These are phyloP conservation scores for Didymella segeticola DNA, from an alignment of 2,329 filamentous ascomycete genomes.

Conservation along the genomic window DNA sequence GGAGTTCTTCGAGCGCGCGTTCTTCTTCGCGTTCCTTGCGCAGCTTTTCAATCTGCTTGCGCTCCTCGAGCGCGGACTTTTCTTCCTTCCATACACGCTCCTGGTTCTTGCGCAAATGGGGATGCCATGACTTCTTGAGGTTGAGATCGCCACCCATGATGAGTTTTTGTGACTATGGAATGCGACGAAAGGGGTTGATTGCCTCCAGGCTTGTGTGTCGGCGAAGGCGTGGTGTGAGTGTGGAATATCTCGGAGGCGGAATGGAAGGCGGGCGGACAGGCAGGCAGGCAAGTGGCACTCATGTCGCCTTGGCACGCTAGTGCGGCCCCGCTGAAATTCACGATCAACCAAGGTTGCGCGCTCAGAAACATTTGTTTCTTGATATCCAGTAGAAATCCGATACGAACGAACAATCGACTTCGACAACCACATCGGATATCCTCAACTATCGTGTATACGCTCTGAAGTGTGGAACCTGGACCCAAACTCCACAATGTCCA, in stretches of 20 bases:
- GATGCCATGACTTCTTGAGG: constrained; percentile 88
- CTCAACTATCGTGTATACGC: background rate
- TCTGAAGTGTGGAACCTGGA: background rate
- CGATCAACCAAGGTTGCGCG: constrained; percentile 21
- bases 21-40: constrained; percentile 95
- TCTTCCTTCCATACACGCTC: constrained; percentile 89
- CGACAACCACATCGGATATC: background rate
- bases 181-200: background rate
- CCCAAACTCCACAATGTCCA: constrained; percentile 59
- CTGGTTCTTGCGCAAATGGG: constrained; percentile 88
- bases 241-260: background rate
- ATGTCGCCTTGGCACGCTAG: constrained; percentile 8
- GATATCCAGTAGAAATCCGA: background rate
- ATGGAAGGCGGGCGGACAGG: constrained; percentile 17
- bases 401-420: background rate
- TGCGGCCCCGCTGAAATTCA: constrained; percentile 33
- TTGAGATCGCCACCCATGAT: constrained; percentile 96
- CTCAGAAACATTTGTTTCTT: background rate
- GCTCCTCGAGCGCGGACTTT: constrained; percentile 89
- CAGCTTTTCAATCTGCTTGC: constrained; percentile 90
- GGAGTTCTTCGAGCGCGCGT: constrained; percentile 87
- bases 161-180: constrained; percentile 32
- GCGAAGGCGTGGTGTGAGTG: background rate
- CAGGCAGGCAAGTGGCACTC: constrained; percentile 16
- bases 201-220: background rate